Conservation (phyloP, 257 asterid genomes). For the Nicotiana obtusifolia region DNA sequence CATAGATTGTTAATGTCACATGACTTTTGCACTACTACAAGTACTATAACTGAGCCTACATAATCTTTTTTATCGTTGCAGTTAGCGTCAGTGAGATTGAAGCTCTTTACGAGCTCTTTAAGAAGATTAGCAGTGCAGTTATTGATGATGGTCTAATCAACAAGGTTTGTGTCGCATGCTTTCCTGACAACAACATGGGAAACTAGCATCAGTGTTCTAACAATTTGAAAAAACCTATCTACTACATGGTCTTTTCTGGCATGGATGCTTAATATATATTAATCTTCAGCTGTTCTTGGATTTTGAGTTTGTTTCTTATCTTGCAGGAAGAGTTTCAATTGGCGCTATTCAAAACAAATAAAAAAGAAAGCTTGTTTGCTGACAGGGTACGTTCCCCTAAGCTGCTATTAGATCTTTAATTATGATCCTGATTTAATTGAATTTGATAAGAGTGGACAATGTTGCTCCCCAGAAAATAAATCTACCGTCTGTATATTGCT, state of each 20-base stretch:
- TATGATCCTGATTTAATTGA: background rate
- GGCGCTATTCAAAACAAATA: conserved; percentile 95
- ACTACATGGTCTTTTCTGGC: background rate
- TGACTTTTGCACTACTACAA: background rate
- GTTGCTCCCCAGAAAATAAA: background rate
- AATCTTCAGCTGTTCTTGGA: background rate
- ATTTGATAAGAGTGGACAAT: background rate
- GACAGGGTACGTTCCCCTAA: conserved; percentile 61
- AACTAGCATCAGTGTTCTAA: background rate
- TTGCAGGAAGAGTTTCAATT: conserved; percentile 95
- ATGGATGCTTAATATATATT: background rate
- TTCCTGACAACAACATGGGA: background rate
- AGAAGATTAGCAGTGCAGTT: conserved; percentile 99
- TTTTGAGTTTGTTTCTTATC: conserved; percentile 11
- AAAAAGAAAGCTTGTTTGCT: conserved; percentile 93
- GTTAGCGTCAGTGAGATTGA: conserved; percentile 99
- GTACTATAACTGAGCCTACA: background rate
- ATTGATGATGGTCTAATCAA: conserved; percentile 95
- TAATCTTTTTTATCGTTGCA: conserved; percentile 27
- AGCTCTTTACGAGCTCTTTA: conserved; percentile 92
- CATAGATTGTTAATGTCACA: background rate
- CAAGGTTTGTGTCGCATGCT: conserved; percentile 46
- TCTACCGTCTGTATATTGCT: too few species aligned
- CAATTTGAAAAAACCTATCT: background rate
- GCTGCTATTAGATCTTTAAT: background rate